Base-by-base conservation (phyloP, 2,329 filamentous ascomycete genomes). In the Microsporum ferrugineum region DNA sequence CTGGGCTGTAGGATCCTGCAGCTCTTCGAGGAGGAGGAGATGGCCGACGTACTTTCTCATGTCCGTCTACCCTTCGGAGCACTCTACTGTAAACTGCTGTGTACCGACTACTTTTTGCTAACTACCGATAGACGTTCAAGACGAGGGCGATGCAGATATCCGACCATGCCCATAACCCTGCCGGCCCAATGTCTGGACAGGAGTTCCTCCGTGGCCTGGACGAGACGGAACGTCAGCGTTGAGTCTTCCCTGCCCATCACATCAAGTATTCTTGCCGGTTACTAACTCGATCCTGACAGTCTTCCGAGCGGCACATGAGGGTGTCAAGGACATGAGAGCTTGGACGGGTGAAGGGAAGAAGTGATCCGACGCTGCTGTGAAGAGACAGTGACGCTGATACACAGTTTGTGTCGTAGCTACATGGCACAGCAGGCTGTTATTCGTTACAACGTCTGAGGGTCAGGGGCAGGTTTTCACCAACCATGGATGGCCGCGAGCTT, bases 191-290 rank as follows among this genome's bases (percentile, higher is more conserved):
- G 45, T 83, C 84, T 57, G 78, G 85, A 1, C 85, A 86, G 61
- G 91, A 96, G 66, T 97, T 97, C 68, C 77, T 96, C 68, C 81
- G 88, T 34, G 91, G 91, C 0, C 74, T 99, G 61, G 94, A 97
- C 69, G 91, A 97, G 77, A 91, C 85, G 73, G 94, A 99, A 77
- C 82, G 91, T 67, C 82, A 81, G 63, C 69, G 83, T 85, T 23
- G 70, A 70, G 78, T 74, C 49, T 49, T 51, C 31, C 17, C 17
- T 23, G 17, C 1, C 17, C 17, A 23, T 23, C 14, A 38, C 27
- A 39, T 38, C 23, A 27, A 36, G 3, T 8, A 5, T 34, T 56
- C 6, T 29, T 27, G 10, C 47, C 67, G 65, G 23, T 49, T 29
- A 36, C 17, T 53, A n/a, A 29, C 58, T 59, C 8, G 58, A n/a